phyloP scores from a whole-genome alignment of 1,284 basidiomycete genomes.

The Lentinus polychrous region DNA sequence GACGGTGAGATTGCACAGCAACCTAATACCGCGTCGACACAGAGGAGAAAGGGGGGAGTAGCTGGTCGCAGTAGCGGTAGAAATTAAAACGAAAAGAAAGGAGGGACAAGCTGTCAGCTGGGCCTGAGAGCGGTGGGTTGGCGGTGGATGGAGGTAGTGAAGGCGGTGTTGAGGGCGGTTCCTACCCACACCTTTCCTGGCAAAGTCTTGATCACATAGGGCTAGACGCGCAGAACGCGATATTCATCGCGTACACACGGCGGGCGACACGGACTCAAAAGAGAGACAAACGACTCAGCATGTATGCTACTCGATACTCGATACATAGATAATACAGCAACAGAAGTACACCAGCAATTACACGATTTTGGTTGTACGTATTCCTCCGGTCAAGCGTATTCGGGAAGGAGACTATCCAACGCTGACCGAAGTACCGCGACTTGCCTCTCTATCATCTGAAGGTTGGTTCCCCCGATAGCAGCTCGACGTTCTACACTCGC shows the following conservation, averaged over 20 bases:
- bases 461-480: constrained; percentile 89
- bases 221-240: background rate
- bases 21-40: background rate
- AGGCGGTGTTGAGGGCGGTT: constrained; percentile 8
- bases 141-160: background rate
- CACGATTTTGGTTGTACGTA: background rate
- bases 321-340: no score
- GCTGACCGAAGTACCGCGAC: constrained; percentile 60
- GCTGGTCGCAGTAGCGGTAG: background rate
- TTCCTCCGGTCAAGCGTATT: background rate
- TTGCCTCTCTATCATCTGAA: constrained; percentile 82
- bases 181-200: background rate
- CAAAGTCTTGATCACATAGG: no score
- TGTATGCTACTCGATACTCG: no score
- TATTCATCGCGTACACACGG: no score
- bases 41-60: constrained; percentile 7
- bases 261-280: no score
- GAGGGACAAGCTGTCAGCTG: constrained; percentile 9
- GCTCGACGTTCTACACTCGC: constrained; percentile 91
- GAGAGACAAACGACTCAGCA: no score
- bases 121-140: constrained; percentile 2
- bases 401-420: constrained; percentile 20
- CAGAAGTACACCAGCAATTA: no score
- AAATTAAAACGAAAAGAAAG: constrained; percentile 3
- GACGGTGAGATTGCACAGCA: constrained; percentile 1